phyloP scores from a whole-genome alignment of 257 asterid genomes.

The Fraxinus americana region DNA sequence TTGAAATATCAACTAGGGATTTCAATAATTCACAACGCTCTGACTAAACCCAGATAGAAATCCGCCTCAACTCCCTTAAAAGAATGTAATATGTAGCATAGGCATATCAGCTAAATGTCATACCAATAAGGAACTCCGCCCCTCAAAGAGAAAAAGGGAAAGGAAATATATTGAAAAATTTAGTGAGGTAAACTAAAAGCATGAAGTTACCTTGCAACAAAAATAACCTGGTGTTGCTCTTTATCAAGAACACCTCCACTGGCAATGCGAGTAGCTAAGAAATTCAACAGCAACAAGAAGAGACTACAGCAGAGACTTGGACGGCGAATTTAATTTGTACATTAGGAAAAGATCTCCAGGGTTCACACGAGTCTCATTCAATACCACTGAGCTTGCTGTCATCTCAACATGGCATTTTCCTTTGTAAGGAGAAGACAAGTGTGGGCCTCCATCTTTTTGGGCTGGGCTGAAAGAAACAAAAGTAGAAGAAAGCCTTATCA shows the following conservation, averaged over 20 bases:
- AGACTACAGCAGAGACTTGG: background rate
- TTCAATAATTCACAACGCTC: background rate
- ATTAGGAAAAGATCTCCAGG: conserved; percentile 1
- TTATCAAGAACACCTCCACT: conserved; percentile 24
- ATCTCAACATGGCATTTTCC: background rate
- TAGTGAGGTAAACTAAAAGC: conserved; percentile 4
- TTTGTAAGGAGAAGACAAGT: background rate
- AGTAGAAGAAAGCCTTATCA: background rate
- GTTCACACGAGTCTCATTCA: conserved; percentile 18
- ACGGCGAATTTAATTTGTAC: background rate
- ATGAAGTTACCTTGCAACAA: conserved; percentile 10
- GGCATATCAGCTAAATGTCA: background rate
- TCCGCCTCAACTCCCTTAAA: background rate
- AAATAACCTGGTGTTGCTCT: conserved; percentile 6
- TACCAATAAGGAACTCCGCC: background rate
- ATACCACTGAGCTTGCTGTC: background rate
- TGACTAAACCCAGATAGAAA: background rate
- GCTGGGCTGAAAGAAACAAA: conserved; percentile 13
- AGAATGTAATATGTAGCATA: background rate
- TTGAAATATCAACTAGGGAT: background rate
- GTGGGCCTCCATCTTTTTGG: conserved; percentile 24
- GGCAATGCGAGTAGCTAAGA: conserved; percentile 22
- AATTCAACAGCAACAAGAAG: background rate
- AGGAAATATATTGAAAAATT: background rate
- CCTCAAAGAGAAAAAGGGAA: background rate